Conservation (phyloP, 352 stramenopile genomes). For the Phytophthora lateralis region DNA sequence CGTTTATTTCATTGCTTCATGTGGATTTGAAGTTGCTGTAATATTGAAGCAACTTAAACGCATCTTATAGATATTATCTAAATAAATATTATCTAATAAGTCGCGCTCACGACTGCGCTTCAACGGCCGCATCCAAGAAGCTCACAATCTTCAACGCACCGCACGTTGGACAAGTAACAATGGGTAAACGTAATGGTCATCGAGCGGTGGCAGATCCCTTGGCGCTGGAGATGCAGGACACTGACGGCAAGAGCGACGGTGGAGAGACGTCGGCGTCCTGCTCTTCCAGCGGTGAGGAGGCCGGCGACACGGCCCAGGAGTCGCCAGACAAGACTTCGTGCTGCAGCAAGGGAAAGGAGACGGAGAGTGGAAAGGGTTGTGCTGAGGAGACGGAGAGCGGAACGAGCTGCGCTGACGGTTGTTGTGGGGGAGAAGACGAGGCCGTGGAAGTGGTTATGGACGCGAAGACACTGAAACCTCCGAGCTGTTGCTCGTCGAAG, state of each 20-base stretch:
- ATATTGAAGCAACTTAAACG: no score
- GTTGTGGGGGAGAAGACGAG: conserved; percentile 1
- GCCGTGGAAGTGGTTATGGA: background rate
- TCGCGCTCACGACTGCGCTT: no score
- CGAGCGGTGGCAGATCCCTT: background rate
- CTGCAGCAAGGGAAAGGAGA: conserved; percentile 3
- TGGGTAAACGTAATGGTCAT: conserved; percentile 25
- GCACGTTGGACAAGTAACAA: background rate
- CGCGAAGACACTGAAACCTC: background rate
- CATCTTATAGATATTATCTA: no score
- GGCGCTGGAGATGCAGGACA: conserved; percentile 5
- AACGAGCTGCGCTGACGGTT: background rate
- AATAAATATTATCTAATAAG: no score
- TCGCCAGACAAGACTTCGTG: background rate
- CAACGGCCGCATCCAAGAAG: no score
- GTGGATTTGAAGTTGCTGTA: background rate
- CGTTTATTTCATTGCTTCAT: background rate
- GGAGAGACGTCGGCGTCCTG: conserved; percentile 31
- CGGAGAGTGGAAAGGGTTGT: background rate
- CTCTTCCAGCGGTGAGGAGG: conserved; percentile 29
- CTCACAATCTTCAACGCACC: background rate
- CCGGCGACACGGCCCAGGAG: conserved; percentile 4
- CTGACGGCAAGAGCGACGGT: conserved; percentile 27
- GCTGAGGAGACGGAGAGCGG: background rate
- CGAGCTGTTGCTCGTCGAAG: conserved; percentile 10